Evolutionary conservation across 345 rosid genomes (phyloP), one percentile per base, ranked within the genome.

Genomic region (Noccaea bulbosa): DNA sequence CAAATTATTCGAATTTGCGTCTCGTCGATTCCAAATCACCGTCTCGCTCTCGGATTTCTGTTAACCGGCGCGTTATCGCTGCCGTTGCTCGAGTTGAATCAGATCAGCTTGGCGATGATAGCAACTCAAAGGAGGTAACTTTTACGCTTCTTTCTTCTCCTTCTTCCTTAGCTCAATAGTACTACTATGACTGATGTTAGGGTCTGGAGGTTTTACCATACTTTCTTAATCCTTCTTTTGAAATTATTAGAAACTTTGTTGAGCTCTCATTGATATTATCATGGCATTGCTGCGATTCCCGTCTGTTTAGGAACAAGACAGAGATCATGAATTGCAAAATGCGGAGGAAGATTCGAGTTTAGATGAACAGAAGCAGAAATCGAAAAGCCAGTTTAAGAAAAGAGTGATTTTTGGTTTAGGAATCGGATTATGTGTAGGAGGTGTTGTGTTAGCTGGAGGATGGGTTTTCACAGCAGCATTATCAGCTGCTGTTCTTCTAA

Each of bases 391-490:
- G 65, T 77, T 87, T 35, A 81, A 73, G 80, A 87, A 90, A 44
- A 83, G 95, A 71, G 69, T 92, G 37, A 57, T 81, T 35, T 92
- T 83, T 62, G 97, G 95, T 57, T 71, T 90, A 17, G 98, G 84
- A 14, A 93, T 93, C 62, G 97, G 98, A 12, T 48, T 93, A 4
- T 83, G 86, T n/a, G 86, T 67, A 20, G 98, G 96, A 54, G 97
- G 87, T 47, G 81, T 89, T 69, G 88, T 93, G 37, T 76, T 93
- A 78, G 95, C 95, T 41, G 98, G 98, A 59, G 91, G 93, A 65
- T 91, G 96, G 97, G 65, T 84, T 53, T 93, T 91, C 71, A 86
- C 98, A 0, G 60, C 52, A 64, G 88, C 80, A 20, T 4, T 91
- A 74, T 87, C 93, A 0, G 88, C 83, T 47, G 87, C 84, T 22